Conservation (phyloP, 306 rosid species). For the Calophaca sinica region DNA sequence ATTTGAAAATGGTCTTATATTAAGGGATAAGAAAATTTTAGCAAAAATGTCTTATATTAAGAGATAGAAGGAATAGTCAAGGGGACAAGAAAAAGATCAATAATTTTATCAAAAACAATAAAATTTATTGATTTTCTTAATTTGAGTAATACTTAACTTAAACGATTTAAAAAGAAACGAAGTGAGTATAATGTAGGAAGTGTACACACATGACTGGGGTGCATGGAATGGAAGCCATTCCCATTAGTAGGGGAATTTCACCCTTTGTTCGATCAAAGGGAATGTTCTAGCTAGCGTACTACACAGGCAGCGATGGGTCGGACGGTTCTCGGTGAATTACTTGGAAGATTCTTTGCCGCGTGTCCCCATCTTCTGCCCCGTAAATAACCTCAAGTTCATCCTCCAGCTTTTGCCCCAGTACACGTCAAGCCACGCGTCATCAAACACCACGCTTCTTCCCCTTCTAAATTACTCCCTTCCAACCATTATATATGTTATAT, state of each 20-base stretch:
- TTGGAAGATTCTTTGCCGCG: conserved; percentile 47
- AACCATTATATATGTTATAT: no score
- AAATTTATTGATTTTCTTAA: no score
- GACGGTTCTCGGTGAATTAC: conserved; percentile 38
- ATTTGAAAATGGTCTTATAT: no score
- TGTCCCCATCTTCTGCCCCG: conserved; percentile 35
- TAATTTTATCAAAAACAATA: no score
- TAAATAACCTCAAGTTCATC: neutral
- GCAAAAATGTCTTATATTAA: no score
- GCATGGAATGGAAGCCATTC: neutral
- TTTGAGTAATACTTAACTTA: no score
- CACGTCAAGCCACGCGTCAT: conserved; percentile 52
- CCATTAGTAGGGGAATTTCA: neutral
- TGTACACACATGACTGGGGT: neutral
- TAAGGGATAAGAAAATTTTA: no score
- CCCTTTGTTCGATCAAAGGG: neutral
- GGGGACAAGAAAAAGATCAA: no score
- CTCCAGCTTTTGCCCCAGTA: conserved; percentile 7
- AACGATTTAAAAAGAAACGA: no score
- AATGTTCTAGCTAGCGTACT: conserved; percentile 42
- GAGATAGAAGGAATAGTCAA: no score
- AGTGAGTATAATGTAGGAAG: no score
- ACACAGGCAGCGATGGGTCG: conserved; percentile 26
- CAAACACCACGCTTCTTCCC: conserved; percentile 2
- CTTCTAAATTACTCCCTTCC: neutral